Conservation (phyloP, 2,329 filamentous ascomycete genomes). For the Hypoxylon sp. region DNA sequence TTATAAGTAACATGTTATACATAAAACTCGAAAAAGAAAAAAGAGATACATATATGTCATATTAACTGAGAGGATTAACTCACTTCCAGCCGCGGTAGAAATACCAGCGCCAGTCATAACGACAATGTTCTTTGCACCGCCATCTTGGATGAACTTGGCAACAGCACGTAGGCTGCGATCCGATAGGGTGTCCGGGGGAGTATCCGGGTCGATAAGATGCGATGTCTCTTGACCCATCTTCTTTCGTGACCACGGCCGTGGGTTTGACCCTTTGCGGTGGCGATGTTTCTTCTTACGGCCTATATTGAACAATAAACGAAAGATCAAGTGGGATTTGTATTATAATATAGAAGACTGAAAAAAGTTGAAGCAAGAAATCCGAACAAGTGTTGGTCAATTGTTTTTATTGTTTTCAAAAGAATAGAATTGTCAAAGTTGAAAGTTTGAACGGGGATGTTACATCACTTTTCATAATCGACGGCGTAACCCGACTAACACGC, state of each 20-base stretch:
- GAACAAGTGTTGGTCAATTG: neutral
- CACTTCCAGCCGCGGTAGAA: conserved; percentile 78
- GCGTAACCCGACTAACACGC: conserved; percentile 20
- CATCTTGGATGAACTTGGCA: conserved; percentile 84
- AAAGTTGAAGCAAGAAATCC: neutral
- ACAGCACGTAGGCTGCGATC: conserved; percentile 80
- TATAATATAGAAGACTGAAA: neutral
- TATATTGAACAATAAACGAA: conserved; percentile 39
- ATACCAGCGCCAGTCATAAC: conserved; percentile 95
- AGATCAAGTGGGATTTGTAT: neutral
- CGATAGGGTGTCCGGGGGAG: conserved; percentile 74
- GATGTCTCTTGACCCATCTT: conserved; percentile 93
- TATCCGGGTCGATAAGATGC: conserved; percentile 73
- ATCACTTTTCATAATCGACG: conserved; percentile 23
- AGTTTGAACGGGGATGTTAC: conserved; percentile 8
- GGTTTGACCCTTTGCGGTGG: conserved; percentile 45
- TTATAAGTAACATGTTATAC: conserved; percentile 38
- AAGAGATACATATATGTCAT: neutral
- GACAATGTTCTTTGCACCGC: conserved; percentile 78
- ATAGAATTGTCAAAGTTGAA: conserved; percentile 4
- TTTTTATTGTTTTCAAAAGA: neutral
- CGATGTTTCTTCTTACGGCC: conserved; percentile 50
- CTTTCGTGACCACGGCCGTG: conserved; percentile 50
- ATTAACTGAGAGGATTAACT: conserved; percentile 43
- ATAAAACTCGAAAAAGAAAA: neutral